Evolutionary conservation across 345 rosid genomes (phyloP), one percentile per base, ranked within the genome.

Genomic region (Noccaea bulbosa): DNA sequence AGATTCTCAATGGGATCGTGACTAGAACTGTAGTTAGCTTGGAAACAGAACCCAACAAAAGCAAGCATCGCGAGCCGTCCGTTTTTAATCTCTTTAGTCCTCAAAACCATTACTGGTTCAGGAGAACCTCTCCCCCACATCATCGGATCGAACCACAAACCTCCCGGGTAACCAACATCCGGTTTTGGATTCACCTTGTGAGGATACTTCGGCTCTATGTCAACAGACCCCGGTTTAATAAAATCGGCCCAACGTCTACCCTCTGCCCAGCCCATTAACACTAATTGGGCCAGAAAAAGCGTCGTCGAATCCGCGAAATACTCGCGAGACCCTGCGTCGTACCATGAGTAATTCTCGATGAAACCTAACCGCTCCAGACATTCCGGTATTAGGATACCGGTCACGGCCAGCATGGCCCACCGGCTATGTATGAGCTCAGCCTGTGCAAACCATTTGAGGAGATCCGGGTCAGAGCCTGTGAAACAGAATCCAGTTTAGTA

Each of bases 121-220:
- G 96, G 96, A 4, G 98, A 91, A 11, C 98, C 98, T 77, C 88
- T 75, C 6, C 98, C 98, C 98, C 98, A 93, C 85, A 83, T 84
- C 82, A 82, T 3, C 8, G 89, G 88, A 64, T 93, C 98, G 67
- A 91, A 93, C 97, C 96, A 93, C 15, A 93, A 65, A 12, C 96
- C 98, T 0, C 97, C 97, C 1, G 96, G 97, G 81, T 91, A 93
- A 32, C 98, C 96, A 30, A 88, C 87, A 49, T 90, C 96, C 6
- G 92, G 88, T 20, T 68, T 81, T 1, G 93, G 98, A 52, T 91
- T 93, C 58, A 76, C 77, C 71, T 75, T 90, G 74, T 87, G 60
- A 3, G 97, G 97, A 5, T 86, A 60, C 32, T 77, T 81, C 0
- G 88, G 86, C 20, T 89, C 89, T 10, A 91, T 85, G 76, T 87